Evolutionary conservation across 768 basidiomycete genomes (phyloP), one percentile per base, ranked within the genome.

Genomic region (Trametes meyenii): DNA sequence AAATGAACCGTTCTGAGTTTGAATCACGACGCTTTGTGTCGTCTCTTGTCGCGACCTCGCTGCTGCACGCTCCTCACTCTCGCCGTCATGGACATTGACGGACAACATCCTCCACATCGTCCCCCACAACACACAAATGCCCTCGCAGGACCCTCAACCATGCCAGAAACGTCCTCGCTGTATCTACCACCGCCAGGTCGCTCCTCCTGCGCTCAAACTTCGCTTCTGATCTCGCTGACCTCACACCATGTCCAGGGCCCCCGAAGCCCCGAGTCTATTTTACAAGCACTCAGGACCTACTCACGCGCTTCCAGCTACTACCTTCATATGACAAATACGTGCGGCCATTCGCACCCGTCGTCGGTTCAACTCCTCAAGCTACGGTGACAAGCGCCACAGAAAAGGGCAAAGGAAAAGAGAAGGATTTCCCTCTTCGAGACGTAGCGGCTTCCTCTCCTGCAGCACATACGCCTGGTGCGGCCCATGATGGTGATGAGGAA

Each of bases 311-410:
- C 68, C 78, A 83, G 51, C 83, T 93, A 29, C 80, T 86, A 51
- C 67, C 85, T 11, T 85, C 89, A n/a, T 93, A 93, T 71, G 87
- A 92, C 76, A 89, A 86, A 69, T 88, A 92, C 68, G 91, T 92
- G 52, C 81, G 86, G n/a, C 81, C 85, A 12, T 75, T 77, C 69
- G 70, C 75, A 42, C 59, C 72, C 38, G 75, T 79, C 19, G 65
- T 74, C 33, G 74, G 74, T 60, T 70, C 68, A 45, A 71, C 70
- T 21, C 49, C 62, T 36, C 66, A 58, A 48, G 49, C 56, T n/a
- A 49, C 55, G 35, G 24, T 45, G 35, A 44, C 57, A 24, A 38
- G 66, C 67, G 42, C 65, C 40, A 62, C 62, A n/a, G 73, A 72
- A 61, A 74, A 72, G 57, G 71, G 73, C 38, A 67, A 76, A 53